Evolutionary conservation across 441 rosid genomes (phyloP), one percentile per base, ranked within the genome.

Genomic region (Isatis lusitanica): DNA sequence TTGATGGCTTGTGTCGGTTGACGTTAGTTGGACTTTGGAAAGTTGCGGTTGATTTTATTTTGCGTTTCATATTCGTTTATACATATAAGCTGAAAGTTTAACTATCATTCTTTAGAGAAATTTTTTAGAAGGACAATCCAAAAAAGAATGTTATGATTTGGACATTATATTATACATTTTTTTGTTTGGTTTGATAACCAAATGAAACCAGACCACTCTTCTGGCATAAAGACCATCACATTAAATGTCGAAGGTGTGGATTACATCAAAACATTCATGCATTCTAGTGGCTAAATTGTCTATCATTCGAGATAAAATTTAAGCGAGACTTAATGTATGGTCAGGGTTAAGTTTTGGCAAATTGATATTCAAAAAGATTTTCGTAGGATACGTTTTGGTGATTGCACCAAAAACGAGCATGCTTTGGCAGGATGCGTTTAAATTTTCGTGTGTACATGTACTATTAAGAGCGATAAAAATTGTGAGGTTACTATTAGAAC

Each of bases 361-460:
- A 85, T 82, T 88, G 61, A 85, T 73, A 76, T 85, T 88, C 79
- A 51, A 88, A 77, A 86, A 87, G 58, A 88, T 83, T 6, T 60
- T 56, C 44, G 40, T 46, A 36, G 88, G 89, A 73, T 59, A 83
- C 68, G 58, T 72, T 59, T 80, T 85, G 73, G 55, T 83, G 51
- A 83, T 82, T 75, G 88, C 92, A 63, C 67, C 50, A 43, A 80
- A 26, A 90, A 88, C 59, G 85, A 61, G 84, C 90, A 87, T 67
- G 93, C 88, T 76, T 86, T 84, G 53, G 93, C 90, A 77, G 83
- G 57, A 50, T 50, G 55, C 55, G 30, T 50, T 47, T 21, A 47
- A 17, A 47, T 17, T 48, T 4, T 18, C 4, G 7, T 50, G 13
- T 9, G 18, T 50, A 9, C 42, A 1, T 21, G 24, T 21, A 21